A percentile compares a stretch with the other conserved stretches of the same genome.
These are phyloP conservation scores for Trichophyton verrucosum DNA, from an alignment of 2,329 filamentous ascomycete species.

Conservation along the genomic window DNA sequence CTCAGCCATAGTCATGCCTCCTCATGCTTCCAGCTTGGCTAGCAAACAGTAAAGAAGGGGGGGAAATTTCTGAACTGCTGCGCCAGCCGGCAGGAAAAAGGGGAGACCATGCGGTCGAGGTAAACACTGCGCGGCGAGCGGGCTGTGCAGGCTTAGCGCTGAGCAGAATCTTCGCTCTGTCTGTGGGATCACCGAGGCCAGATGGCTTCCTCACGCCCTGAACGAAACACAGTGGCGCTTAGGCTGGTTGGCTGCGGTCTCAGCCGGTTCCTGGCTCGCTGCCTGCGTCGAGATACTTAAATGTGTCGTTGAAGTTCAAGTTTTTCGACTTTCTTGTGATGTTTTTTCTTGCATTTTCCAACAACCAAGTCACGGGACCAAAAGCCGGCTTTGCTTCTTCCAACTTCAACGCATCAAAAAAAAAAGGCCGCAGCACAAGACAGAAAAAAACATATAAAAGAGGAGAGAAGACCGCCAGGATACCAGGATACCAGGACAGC, in stretches of 20 bases:
- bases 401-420: not conserved
- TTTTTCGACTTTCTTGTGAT: not conserved
- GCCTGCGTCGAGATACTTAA: not conserved
- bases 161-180: not conserved
- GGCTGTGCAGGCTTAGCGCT: slow-evolving; percentile 1
- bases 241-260: not conserved
- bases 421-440: not conserved
- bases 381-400: not conserved
- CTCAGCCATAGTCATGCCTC: not conserved
- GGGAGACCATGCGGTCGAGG: not conserved
- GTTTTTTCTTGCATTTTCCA: not conserved
- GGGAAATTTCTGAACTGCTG: not conserved
- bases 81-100: not conserved
- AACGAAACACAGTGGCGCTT: not conserved
- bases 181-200: not conserved
- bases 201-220: not conserved
- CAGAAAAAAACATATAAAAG: not conserved
- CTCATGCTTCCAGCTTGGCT: not conserved
- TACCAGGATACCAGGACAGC: not conserved
- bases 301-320: not conserved
- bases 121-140: not conserved
- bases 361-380: not conserved
- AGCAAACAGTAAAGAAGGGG: not conserved
- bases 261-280: not conserved
- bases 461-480: not conserved